A percentile compares a stretch with the other conserved stretches of the same genome.
Conservation (phyloP, 495 filamentous ascomycete genomes). For the Aspergillus ostianus region DNA sequence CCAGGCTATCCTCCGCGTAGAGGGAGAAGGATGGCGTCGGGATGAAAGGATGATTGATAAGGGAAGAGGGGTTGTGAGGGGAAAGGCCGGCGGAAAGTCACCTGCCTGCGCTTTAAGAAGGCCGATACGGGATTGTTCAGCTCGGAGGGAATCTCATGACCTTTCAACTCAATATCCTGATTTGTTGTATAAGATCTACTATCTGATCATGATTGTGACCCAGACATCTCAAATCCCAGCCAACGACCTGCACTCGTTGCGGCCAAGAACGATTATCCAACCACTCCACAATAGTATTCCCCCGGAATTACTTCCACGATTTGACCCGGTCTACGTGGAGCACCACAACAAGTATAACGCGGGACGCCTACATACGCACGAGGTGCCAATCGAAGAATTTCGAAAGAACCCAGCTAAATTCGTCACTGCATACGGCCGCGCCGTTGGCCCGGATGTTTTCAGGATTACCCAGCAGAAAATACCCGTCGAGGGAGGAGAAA, state of each 20-base stretch:
- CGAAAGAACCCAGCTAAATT: conserved; percentile 40
- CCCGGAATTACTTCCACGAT: conserved; percentile 27
- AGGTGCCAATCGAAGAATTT: conserved; percentile 45
- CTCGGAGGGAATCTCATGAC: neutral
- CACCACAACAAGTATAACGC: conserved; percentile 40
- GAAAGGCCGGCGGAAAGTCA: neutral
- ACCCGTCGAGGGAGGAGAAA: conserved; percentile 35
- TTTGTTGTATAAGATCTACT: neutral
- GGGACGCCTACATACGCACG: conserved; percentile 41
- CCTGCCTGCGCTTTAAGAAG: neutral
- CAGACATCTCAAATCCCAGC: conserved; percentile 5
- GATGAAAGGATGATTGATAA: neutral
- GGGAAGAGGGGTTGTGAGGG: neutral
- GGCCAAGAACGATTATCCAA: conserved; percentile 21
- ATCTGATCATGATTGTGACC: neutral
- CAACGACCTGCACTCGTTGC: conserved; percentile 25
- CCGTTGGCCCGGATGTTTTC: conserved; percentile 33
- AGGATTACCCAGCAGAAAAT: conserved; percentile 41
- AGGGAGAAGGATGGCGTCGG: neutral
- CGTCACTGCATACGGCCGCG: conserved; percentile 34
- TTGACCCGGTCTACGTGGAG: conserved; percentile 36
- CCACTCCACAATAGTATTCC: conserved; percentile 42
- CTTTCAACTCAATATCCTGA: neutral
- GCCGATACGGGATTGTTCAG: too few species aligned
- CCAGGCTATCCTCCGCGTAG: too few species aligned